A percentile compares a stretch with the other conserved stretches of the same genome.
phyloP scores from a whole-genome alignment of 169 alveolate species.

The Eimeria sp. region DNA sequence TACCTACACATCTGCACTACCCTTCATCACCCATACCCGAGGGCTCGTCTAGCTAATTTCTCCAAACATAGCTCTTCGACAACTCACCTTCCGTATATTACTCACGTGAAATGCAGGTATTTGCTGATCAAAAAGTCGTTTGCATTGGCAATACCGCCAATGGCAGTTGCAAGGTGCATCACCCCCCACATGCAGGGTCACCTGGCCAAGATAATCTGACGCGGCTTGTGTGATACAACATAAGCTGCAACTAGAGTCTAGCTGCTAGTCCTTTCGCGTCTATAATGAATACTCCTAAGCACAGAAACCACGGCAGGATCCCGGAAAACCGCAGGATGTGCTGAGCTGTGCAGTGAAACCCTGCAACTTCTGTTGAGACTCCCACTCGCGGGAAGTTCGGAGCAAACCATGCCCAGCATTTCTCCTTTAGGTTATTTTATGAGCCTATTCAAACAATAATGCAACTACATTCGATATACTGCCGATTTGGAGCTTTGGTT shows the following conservation, averaged over 20 bases:
- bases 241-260: neutral
- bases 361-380: neutral
- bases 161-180: constrained; percentile 24
- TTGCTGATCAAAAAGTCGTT: neutral
- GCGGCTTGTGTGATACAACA: neutral
- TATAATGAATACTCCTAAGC: neutral
- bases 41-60: neutral
- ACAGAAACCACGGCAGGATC: neutral
- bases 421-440: neutral
- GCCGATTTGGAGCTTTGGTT: neutral
- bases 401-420: neutral
- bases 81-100: neutral
- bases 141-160: constrained; percentile 2
- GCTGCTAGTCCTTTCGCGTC: neutral
- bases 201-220: neutral
- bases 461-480: neutral
- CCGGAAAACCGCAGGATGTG: neutral
- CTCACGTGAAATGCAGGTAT: neutral
- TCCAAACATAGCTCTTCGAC: neutral
- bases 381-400: neutral
- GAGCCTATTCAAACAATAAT: neutral
- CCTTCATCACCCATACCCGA: neutral
- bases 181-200: constrained; percentile 29
- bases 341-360: neutral
- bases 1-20: neutral